Conservation (phyloP, 2,329 filamentous ascomycete species). For the Aspergillus sp. region DNA sequence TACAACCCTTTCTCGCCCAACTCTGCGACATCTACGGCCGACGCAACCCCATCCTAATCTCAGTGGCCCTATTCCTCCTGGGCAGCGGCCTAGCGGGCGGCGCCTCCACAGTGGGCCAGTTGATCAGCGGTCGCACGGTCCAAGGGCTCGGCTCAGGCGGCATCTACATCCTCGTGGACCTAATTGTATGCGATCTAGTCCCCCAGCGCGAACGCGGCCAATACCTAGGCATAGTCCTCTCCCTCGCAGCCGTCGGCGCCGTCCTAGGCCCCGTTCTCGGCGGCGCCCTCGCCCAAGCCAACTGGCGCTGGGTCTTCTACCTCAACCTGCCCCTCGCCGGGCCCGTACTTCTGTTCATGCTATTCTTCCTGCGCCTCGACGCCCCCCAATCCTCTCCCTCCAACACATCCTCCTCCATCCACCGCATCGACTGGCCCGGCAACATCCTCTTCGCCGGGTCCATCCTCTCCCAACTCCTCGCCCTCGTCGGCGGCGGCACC, state of each 20-base stretch:
- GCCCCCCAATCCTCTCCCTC: not conserved
- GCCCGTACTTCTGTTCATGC: slow-evolving; percentile 25
- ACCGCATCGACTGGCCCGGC: slow-evolving; percentile 31
- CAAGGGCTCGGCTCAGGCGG: slow-evolving; percentile 57
- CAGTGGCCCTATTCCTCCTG: slow-evolving; percentile 51
- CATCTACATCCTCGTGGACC: slow-evolving; percentile 43
- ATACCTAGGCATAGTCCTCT: slow-evolving; percentile 27
- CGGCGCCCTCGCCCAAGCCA: slow-evolving; percentile 25
- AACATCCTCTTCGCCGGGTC: slow-evolving; percentile 29
- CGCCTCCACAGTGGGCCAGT: slow-evolving; percentile 45
- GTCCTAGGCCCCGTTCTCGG: slow-evolving; percentile 30
- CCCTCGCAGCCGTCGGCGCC: not conserved
- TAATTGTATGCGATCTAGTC: slow-evolving; percentile 51
- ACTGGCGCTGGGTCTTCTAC: slow-evolving; percentile 35
- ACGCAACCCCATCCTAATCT: slow-evolving; percentile 42
- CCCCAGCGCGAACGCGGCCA: slow-evolving; percentile 39
- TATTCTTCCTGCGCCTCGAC: slow-evolving; percentile 25
- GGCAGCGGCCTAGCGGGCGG: slow-evolving; percentile 57
- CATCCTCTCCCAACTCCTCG: slow-evolving; percentile 29
- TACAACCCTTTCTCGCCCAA: slow-evolving; percentile 54
- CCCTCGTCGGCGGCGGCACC: slow-evolving; percentile 30
- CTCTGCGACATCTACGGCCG: slow-evolving; percentile 57
- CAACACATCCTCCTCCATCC: not conserved
- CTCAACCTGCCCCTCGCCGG: slow-evolving; percentile 31
- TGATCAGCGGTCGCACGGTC: slow-evolving; percentile 58